A percentile compares a stretch with the other conserved stretches of the same genome.
These are phyloP conservation scores for Prototheca wickerhamii DNA, from an alignment of 163 green algal genomes.

Conservation along the genomic window DNA sequence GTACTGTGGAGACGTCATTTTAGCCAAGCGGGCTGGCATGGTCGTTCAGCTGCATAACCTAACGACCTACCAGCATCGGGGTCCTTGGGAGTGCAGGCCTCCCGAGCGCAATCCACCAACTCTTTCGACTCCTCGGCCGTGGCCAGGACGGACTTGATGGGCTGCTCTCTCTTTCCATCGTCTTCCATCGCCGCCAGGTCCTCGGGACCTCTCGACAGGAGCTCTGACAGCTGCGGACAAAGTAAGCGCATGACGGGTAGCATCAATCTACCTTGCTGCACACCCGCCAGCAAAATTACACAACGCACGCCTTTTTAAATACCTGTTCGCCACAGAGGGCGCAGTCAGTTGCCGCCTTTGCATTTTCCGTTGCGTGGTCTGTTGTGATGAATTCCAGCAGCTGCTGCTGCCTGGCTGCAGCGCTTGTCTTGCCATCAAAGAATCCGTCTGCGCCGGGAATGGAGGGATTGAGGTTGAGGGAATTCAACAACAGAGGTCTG, in stretches of 20 bases:
- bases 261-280: too few relatives aligned
- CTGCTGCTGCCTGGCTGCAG: constrained; percentile 53
- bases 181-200: neutral
- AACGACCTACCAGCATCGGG: neutral
- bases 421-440: constrained; percentile 78
- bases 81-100: neutral
- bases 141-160: neutral
- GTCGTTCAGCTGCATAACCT: neutral
- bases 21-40: too few relatives aligned
- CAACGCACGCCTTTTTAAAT: too few relatives aligned
- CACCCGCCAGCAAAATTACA: too few relatives aligned
- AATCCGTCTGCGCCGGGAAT: constrained; percentile 55
- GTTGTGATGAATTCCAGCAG: constrained; percentile 41
- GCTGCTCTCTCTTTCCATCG: neutral
- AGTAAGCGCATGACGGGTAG: too few relatives aligned
- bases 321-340: too few relatives aligned
- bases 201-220: neutral
- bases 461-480: neutral
- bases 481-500: neutral
- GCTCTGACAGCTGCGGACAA: neutral
- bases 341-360: too few relatives aligned
- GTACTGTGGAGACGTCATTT: too few relatives aligned
- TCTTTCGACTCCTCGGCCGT: neutral
- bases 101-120: neutral
- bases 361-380: too few relatives aligned